Base-by-base conservation (phyloP, 148 eudicot species). In the Talinum fruticosum region DNA sequence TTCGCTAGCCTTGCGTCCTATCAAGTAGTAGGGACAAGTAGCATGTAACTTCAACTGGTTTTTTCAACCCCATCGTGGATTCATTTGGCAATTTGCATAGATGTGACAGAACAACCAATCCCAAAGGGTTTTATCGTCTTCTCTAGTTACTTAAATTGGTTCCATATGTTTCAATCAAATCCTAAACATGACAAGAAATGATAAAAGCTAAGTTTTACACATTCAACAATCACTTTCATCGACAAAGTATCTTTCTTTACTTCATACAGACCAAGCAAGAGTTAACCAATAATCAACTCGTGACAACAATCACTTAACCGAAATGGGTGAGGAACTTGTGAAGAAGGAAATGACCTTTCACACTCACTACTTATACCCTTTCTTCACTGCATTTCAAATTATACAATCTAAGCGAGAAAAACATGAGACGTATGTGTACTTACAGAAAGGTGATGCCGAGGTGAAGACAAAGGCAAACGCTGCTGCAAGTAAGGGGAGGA, bases 401-500 rank as follows among this genome's bases (percentile, higher is more conserved):
- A 51, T 2, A 14, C 33, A 14, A 57, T 74, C 28, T 37, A 16
- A 72, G 45, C 75, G 10, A 26, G 54, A n/a, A 16, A 28, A 54
- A 32, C 2, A 54, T 30, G 44, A 29, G 7, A 51, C 61, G 75
- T 73, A 57, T 75, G 59, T 84, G 72, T 84, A 75, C 41, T 82
- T 38, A 68, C 57, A 51, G 75, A 32, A 28, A 75, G 73, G 37
- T 72, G 32, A 37, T 37, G 77, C n/a, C 78, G 65, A 73, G 84
- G 74, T 24, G 73, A 37, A n/a, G 78, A 21, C 2, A 71, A 69
- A 75, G 75, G 78, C 37, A 54, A 34, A 8, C 71, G 68, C 36
- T 82, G 82, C 74, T 82, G 82, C 74, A 85, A 74, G 72, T 85
- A 85, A 59, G 87, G 85, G 16, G 87, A 69, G 8, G 79, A 82